These are phyloP conservation scores for Neoascochyta sp. DNA, from an alignment of 2,329 filamentous ascomycete genomes.

Conservation along the genomic window DNA sequence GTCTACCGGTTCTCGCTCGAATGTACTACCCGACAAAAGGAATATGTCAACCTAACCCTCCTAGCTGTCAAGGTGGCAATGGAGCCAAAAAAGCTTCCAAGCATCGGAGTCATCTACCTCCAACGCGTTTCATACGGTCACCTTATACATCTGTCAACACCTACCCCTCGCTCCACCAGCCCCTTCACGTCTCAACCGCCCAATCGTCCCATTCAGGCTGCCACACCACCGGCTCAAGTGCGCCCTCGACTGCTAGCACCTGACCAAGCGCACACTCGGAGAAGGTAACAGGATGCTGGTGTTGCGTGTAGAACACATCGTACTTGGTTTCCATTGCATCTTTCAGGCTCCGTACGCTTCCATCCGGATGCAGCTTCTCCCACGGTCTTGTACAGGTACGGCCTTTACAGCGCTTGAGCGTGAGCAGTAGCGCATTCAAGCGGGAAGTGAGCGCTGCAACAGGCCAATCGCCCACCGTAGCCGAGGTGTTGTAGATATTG, in stretches of 20 bases:
- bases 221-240: slow-evolving; percentile 17
- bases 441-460: slow-evolving; percentile 11
- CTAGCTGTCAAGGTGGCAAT: too few species aligned
- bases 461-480: slow-evolving; percentile 7
- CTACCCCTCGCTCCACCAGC: too few species aligned
- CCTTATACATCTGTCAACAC: too few species aligned
- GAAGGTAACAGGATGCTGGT: slow-evolving; percentile 52
- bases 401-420: slow-evolving; percentile 60
- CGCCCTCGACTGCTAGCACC: slow-evolving; percentile 53
- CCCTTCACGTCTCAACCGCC: too few species aligned
- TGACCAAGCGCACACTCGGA: slow-evolving; percentile 56
- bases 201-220: slow-evolving; percentile 16
- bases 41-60: too few species aligned
- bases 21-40: too few species aligned
- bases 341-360: slow-evolving; percentile 49
- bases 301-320: slow-evolving; percentile 53
- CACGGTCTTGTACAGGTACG: slow-evolving; percentile 55
- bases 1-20: too few species aligned
- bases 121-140: too few species aligned
- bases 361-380: slow-evolving; percentile 54
- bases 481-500: slow-evolving; percentile 31
- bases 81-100: too few species aligned
- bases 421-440: slow-evolving; percentile 57
- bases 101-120: too few species aligned
- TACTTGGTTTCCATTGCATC: slow-evolving; percentile 50